phyloP scores from a whole-genome alignment of 2,329 filamentous ascomycete genomes.

The Lojkania enalia region DNA sequence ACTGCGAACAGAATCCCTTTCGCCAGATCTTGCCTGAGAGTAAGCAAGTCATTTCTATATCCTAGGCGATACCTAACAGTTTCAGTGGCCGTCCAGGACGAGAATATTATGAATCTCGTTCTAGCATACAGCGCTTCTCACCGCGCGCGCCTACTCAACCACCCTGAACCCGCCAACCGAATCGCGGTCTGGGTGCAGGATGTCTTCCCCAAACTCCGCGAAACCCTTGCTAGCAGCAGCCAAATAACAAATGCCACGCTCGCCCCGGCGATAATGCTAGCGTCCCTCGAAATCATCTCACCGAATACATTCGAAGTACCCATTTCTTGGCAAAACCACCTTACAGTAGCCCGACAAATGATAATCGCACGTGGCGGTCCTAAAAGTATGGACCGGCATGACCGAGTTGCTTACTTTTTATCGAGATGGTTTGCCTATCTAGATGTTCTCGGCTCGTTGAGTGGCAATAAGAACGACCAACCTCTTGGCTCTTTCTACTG shows the following conservation, averaged over 20 bases:
- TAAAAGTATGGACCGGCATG: slow-evolving; percentile 54
- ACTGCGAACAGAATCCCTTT: slow-evolving; percentile 64
- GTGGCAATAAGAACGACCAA: slow-evolving; percentile 55
- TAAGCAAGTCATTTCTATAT: slow-evolving; percentile 44
- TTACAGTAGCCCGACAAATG: slow-evolving; percentile 74
- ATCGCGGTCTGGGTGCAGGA: slow-evolving; percentile 81
- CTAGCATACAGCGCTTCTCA: slow-evolving; percentile 86
- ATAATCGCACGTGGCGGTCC: slow-evolving; percentile 68
- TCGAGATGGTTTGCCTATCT: slow-evolving; percentile 84
- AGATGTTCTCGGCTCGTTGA: slow-evolving; percentile 75
- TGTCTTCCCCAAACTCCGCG: slow-evolving; percentile 72
- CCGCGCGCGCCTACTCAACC: slow-evolving; percentile 71
- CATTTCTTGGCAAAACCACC: slow-evolving; percentile 79
- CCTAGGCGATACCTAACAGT: slow-evolving; percentile 32
- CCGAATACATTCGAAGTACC: slow-evolving; percentile 79
- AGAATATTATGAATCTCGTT: slow-evolving; percentile 74
- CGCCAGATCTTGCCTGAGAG: slow-evolving; percentile 64
- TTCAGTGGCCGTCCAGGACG: slow-evolving; percentile 66
- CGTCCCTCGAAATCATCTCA: slow-evolving; percentile 80
- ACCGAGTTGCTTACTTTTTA: slow-evolving; percentile 69
- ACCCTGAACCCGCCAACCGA: slow-evolving; percentile 73
- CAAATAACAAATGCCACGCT: slow-evolving; percentile 73
- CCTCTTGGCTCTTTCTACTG: slow-evolving; percentile 49
- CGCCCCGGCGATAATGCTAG: slow-evolving; percentile 82
- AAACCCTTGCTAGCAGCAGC: slow-evolving; percentile 58